Evolutionary conservation across 2,329 filamentous ascomycete species (phyloP).

Genomic region (Ophiostoma himal-ulmi): DNA sequence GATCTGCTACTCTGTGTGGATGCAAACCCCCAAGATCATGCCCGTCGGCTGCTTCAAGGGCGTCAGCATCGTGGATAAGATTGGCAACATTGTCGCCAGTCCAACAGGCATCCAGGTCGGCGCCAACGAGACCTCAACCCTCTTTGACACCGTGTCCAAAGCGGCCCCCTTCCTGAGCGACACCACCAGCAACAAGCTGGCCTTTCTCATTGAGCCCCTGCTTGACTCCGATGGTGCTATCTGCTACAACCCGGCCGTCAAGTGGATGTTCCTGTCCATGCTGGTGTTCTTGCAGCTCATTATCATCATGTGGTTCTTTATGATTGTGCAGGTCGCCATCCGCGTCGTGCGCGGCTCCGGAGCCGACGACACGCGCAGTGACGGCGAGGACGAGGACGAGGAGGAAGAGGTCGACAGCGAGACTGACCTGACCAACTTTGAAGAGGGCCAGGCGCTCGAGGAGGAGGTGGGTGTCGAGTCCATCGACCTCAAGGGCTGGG

Average conservation of each 20-base stretch:
- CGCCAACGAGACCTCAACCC: constrained; percentile 18
- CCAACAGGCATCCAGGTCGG: constrained; percentile 30
- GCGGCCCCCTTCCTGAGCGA: constrained; percentile 14
- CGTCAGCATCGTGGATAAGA: constrained; percentile 35
- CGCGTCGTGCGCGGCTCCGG: constrained; percentile 69
- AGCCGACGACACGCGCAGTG: constrained; percentile 82
- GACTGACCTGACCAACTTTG: constrained; percentile 47
- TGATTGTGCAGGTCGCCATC: constrained; percentile 79
- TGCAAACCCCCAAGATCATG: constrained; percentile 57
- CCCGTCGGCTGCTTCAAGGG: constrained; percentile 64
- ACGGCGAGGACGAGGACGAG: constrained; percentile 67
- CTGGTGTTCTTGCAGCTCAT: constrained; percentile 74
- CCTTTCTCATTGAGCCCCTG: constrained; percentile 69
- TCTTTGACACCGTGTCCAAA: constrained; percentile 16
- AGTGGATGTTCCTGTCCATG: constrained; percentile 68
- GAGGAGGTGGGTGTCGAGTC: constrained; percentile 70
- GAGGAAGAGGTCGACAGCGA: constrained; percentile 52
- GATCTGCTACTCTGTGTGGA: constrained; percentile 77
- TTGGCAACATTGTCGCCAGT: constrained; percentile 37
- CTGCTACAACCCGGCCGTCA: constrained; percentile 71
- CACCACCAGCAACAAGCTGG: constrained; percentile 38
- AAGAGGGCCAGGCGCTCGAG: constrained; percentile 55
- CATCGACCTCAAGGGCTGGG: constrained; percentile 61
- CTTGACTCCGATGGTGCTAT: constrained; percentile 63
- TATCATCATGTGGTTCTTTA: constrained; percentile 76